Base-by-base conservation (phyloP, 768 basidiomycete species). In the Panaeolus papilionaceus region DNA sequence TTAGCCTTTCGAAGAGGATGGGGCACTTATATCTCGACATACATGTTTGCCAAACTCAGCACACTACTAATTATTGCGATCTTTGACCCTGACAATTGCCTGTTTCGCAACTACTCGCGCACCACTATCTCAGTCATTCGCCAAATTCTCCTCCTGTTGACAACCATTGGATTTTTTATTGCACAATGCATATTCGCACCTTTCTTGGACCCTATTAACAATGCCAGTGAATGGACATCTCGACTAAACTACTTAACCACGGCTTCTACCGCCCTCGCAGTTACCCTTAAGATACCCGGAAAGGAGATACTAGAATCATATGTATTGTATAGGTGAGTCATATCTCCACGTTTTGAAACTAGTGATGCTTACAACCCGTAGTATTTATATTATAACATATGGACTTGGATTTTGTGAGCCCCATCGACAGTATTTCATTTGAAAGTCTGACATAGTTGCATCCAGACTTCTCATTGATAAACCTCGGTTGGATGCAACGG, bases 211-310 rank as follows among this genome's bases (percentile, higher is more conserved):
- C 90, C 90, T 20, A 84, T 89, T 67, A 87, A 86, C 75, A 93
- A 93, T 76, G 89, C 90, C 1, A 89, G 87, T 75, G 91, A 93
- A 82, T 91, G 89, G 87, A 84, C 84, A 11, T 92, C 90, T 51
- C 78, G 92, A 62, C 75, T 90, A 54, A 90, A 90, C 75, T 94
- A 92, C 75, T 82, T 93, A 47, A 72, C 84, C 37, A 91, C 92
- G 10, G 84, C 92, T 38, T 75, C 83, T 23, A 83, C 91, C 39
- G 89, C 92, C 3, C 81, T 94, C 23, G 78, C 82, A n/a, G 85
- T 90, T 61, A 87, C 87, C 20, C 76, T 91, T 63, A 77, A 88
- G 72, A 78, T 90, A 65, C 87, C 88, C 23, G 86, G 86, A 1
- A 78, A 83, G 70, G 71, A 79, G 63, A 80, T 89, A 9, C 76